phyloP scores from a whole-genome alignment of 2,329 filamentous ascomycete species.

The Pseudogymnoascus sp. region DNA sequence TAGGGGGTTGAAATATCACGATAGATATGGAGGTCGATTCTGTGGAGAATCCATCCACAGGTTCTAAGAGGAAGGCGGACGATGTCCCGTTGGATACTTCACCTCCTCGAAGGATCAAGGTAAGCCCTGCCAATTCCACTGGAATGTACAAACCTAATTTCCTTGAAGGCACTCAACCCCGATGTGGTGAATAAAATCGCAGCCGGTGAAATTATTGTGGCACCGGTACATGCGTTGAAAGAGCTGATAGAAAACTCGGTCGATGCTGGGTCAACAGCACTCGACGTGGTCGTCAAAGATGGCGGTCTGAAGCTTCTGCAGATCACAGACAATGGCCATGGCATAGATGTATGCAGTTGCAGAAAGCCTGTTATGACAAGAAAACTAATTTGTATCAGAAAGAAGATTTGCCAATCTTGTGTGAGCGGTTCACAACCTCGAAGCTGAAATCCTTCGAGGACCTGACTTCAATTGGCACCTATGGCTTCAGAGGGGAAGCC shows the following conservation, averaged over 20 bases:
- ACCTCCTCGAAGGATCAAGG: conserved; percentile 43
- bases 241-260: conserved; percentile 96
- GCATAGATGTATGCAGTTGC: conserved; percentile 66
- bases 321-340: conserved; percentile 94
- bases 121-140: conserved; percentile 19
- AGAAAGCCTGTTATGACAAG: not conserved
- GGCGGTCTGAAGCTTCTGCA: conserved; percentile 91
- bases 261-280: conserved; percentile 85
- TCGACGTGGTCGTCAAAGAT: conserved; percentile 90
- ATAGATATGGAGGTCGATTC: not conserved
- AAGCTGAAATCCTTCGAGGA: conserved; percentile 94
- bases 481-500: conserved; percentile 96
- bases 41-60: conserved; percentile 19
- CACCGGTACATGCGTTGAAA: conserved; percentile 90
- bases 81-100: conserved; percentile 32
- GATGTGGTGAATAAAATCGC: conserved; percentile 98
- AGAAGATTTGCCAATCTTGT: conserved; percentile 85
- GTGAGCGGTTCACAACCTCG: conserved; percentile 93
- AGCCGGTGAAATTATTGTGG: conserved; percentile 95
- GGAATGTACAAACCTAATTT: conserved; percentile 21
- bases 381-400: conserved; percentile 44
- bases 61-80: conserved; percentile 42
- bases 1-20: not conserved
- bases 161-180: conserved; percentile 69
- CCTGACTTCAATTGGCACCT: conserved; percentile 79